Percentiles rank a stretch among this genome's conserved stretches.
Evolutionary conservation across 352 stramenopile species (phyloP).

Genomic region (Pythium biforme): DNA sequence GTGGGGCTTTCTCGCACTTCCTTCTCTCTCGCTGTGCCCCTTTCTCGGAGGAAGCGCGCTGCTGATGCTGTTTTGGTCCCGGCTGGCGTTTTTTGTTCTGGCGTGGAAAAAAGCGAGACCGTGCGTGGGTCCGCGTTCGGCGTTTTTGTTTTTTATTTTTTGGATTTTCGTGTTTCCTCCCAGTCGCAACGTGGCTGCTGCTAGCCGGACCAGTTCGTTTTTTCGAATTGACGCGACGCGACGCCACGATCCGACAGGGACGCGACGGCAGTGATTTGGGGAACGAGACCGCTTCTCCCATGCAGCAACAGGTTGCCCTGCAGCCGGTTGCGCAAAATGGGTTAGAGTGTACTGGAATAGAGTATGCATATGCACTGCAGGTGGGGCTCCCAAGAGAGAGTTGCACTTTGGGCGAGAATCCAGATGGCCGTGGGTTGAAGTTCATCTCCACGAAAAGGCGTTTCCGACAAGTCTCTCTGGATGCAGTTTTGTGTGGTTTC

Average conservation of each 20-base stretch:
- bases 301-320: too few relatives aligned
- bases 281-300: constrained; percentile 8
- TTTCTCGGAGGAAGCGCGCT: background rate
- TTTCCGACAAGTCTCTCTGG: background rate
- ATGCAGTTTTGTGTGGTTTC: background rate
- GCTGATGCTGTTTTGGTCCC: background rate
- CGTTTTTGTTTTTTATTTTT: constrained; percentile 4
- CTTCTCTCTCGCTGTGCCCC: background rate
- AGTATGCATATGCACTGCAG: constrained; percentile 3
- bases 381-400: constrained; percentile 16
- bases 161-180: background rate
- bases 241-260: constrained; percentile 4
- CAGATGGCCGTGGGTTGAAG: constrained; percentile 21
- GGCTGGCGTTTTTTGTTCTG: constrained; percentile 11
- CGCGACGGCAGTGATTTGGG: constrained; percentile 16
- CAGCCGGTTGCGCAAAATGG: background rate
- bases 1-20: background rate
- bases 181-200: background rate
- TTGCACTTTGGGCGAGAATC: constrained; percentile 7
- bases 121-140: too few relatives aligned
- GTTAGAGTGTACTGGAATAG: constrained; percentile 7
- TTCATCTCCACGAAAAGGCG: constrained; percentile 20
- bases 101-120: background rate
- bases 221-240: constrained; percentile 10
- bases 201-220: constrained; percentile 13